Base-by-base conservation (phyloP, 1,139 yeast species). In the Yamadazyma epiphylla region DNA sequence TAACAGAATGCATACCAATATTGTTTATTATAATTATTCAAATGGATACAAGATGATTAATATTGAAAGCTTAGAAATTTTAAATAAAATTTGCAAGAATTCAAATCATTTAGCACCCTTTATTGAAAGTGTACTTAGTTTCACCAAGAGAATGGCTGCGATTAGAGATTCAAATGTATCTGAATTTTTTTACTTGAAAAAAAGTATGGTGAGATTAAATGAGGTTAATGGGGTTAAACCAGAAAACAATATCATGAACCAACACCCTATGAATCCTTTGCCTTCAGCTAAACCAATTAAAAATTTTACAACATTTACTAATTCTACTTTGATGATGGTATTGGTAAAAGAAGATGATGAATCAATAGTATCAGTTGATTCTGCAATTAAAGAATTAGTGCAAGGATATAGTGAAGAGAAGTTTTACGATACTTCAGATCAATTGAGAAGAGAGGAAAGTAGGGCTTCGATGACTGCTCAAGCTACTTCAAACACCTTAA, bases 161-260 rank as follows among this genome's bases (percentile, higher is more conserved):
- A 38, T 43, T 5, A 35, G 49, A 24, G 35, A 33, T 16, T 25
- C 42, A 7, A 32, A 34, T 11, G 16, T 24, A 19, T 44, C 49
- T 3, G 36, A 36, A 9, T 24, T 48, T 5, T 48, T 49, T 20
- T 41, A 41, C 22, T 26, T 36, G 6, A 46, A 42, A 28, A 39
- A 30, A 19, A 32, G 33, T 7, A 25, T 42, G 24, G 27, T 38
- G 15, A 38, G 38, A 15, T 27, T 37, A 19, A 29, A 42, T 19
- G 31, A 32, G 1, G 36, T 45, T 11, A 49, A 48, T 24, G 55
- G 55, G 1, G 41, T 52, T n/a, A 34, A 44, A 3, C 57, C 58
- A 1, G 45, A 45, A 14, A 30, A 37, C 16, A 53, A 53, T 28
- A 53, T 53, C 55, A 51, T 53, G 58, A 53, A 53, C 27, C 48